Base-by-base conservation (phyloP, 495 filamentous ascomycete species). In the Coniosporium apollinis region DNA sequence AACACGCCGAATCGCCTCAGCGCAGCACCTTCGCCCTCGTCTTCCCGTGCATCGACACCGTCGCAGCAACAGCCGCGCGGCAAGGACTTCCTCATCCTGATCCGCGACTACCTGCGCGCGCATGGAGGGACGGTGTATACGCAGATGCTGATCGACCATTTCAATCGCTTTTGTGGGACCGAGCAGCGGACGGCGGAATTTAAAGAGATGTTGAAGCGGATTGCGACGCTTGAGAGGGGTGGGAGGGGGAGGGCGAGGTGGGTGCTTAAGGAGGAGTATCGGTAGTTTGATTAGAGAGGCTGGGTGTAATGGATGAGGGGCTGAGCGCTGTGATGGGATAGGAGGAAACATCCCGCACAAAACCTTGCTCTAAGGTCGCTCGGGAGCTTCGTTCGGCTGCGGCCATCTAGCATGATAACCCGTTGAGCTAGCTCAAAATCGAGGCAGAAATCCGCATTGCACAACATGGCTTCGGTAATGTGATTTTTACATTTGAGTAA, bases 61-160 rank as follows among this genome's bases (percentile, higher is more conserved):
- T 7, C 20, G 8, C 34, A 31, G 18, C 19, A 33, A 2, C 47
- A 50, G 30, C 49, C 49, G 10, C 34, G 40, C 17, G 49, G 49
- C 26, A 46, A 44, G 24, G 46, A 52, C 18, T 51, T 92, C 48
- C 60, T 77, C 37, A 69, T 64, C 37, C 63, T 83, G 61, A 85
- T 92, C 24, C 70, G 73, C 8, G 66, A 74, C 26, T 94, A 76
- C 41, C 69, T 94, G 31, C 59, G 59, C 19, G 54, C 66, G 10
- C 82, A 87, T 38, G 76, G 74, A 2, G 82, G 82, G 1, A 59
- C 66, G 10, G 80, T 74, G 5, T 70, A 74, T 18, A 82, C 74
- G 13, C 77, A 84, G 58, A 64, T 74, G 55, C 56, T 94, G 41
- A 73, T 91, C 15, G 75, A 87, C 46, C 79, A 91, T 42, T 92